These are phyloP conservation scores for Basipetospora chlamydospora DNA, from an alignment of 2,329 filamentous ascomycete genomes.

Conservation along the genomic window DNA sequence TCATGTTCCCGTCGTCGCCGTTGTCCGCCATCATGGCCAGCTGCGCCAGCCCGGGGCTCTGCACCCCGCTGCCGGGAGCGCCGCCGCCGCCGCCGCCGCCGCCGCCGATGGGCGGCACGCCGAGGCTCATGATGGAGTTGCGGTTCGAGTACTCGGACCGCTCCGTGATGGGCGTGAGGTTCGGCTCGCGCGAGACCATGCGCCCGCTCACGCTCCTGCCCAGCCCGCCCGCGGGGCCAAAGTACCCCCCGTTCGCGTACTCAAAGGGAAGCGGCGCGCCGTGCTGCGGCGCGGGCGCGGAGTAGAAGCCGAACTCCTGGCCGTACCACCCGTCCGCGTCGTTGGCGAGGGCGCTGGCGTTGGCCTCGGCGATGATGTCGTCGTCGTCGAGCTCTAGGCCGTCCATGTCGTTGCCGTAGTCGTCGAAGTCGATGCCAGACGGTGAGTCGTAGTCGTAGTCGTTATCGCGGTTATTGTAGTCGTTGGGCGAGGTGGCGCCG, in stretches of 20 bases:
- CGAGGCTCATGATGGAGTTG: constrained; percentile 73
- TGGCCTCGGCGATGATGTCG: constrained; percentile 84
- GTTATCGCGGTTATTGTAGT: no score
- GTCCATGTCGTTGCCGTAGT: constrained; percentile 54
- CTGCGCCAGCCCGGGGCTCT: constrained; percentile 64
- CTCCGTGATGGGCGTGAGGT: constrained; percentile 90
- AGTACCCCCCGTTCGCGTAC: constrained; percentile 75
- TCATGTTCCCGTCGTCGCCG: constrained; percentile 54
- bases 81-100: no score
- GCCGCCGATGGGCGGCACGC: constrained; percentile 30
- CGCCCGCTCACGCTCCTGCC: constrained; percentile 60
- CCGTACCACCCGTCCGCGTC: constrained; percentile 93
- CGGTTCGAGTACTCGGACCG: constrained; percentile 90
- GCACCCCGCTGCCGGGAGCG: constrained; percentile 36
- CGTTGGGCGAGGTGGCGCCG: no score
- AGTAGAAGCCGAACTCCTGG: constrained; percentile 93
- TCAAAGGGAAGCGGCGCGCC: constrained; percentile 32
- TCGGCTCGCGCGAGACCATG: constrained; percentile 67
- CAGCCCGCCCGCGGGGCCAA: constrained; percentile 64
- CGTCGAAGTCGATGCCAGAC: constrained; percentile 21
- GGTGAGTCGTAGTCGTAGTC: constrained; percentile 6
- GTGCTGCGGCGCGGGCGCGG: constrained; percentile 33
- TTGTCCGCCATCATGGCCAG: constrained; percentile 49
- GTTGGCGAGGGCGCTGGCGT: constrained; percentile 81
- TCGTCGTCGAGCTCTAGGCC: constrained; percentile 58